phyloP scores from a whole-genome alignment of 1,284 basidiomycete genomes.

The Sutorius eximius region DNA sequence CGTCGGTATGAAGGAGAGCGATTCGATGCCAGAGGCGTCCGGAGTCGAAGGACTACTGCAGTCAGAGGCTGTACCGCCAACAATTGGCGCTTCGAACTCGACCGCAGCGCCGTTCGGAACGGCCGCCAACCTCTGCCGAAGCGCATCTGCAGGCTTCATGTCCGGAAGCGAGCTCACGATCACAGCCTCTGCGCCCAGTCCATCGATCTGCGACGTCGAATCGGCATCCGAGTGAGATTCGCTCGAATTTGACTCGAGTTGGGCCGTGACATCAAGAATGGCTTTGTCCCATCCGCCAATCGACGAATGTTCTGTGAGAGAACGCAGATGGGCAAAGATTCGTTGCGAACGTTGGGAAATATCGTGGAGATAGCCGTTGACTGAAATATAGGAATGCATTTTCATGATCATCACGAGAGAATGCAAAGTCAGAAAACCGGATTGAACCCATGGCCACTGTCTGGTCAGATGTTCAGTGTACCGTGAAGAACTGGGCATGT shows the following conservation, averaged over 20 bases:
- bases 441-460: constrained; percentile 98
- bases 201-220: constrained; percentile 22
- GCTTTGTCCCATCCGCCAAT: constrained; percentile 68
- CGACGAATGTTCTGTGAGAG: constrained; percentile 41
- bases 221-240: constrained; percentile 26
- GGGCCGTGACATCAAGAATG: constrained; percentile 44
- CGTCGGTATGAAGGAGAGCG: constrained; percentile 6
- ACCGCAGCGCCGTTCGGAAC: constrained; percentile 29
- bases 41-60: constrained; percentile 6
- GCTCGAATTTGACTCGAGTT: constrained; percentile 26
- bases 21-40: background rate
- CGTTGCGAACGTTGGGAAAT: constrained; percentile 48
- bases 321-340: constrained; percentile 46
- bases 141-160: constrained; percentile 47
- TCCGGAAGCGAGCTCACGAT: constrained; percentile 52
- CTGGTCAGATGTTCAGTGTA: constrained; percentile 37
- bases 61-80: constrained; percentile 1
- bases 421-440: constrained; percentile 93
- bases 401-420: constrained; percentile 93
- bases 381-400: constrained; percentile 91
- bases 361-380: constrained; percentile 83
- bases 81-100: constrained; percentile 3
- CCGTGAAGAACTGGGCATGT: background rate
- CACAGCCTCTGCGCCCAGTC: constrained; percentile 40
- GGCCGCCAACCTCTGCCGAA: constrained; percentile 53